Base-by-base conservation (phyloP, 805 yeast genomes). In the Kregervanrija fluxuum region DNA sequence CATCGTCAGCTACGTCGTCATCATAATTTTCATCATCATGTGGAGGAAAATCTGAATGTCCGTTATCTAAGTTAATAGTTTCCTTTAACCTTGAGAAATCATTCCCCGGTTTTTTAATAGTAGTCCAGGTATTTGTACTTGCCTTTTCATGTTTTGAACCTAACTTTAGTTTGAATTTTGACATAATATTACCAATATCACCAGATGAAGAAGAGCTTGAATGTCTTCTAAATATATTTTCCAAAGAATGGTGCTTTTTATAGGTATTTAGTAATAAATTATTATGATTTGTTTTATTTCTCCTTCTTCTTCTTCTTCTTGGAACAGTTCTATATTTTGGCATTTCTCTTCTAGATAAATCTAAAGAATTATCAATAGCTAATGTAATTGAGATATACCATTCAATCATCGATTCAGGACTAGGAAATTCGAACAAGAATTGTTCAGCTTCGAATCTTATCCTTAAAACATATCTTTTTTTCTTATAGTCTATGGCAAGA, bases 321-420 rank as follows among this genome's bases (percentile, higher is more conserved):
- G 96, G 95, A 12, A 86, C 88, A 1, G 91, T 81, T 56, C 93
- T 73, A 57, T 82, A 88, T 37, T 71, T 74, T 11, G 96, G 96
- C 58, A 79, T 64, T 41, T 77, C 81, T 40, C 98, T 73, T 38
- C 76, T 73, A 32, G 74, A 79, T 16, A 91, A 58, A 50, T 93
- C 96, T 41, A 89, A 68, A 2, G 96, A 71, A 31, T 90, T 77
- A 53, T 85, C 93, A 41, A 82, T 82, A 1, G 93, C 97, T 10
- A 80, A 74, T 44, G 78, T 77, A 13, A 93, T 48, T 38, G 79
- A 80, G 55, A 77, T 72, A 47, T 86, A 75, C 97, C 96, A 91
- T 35, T 76, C 77, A 42, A 91, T 77, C 71, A 88, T 73, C 33
- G 79, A 82, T 54, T 77, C 79, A 4, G 82, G 73, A 36, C 73